Evolutionary conservation across 2,329 filamentous ascomycete genomes (phyloP), one percentile per base, ranked within the genome.

Genomic region (Cladosporium sp.): DNA sequence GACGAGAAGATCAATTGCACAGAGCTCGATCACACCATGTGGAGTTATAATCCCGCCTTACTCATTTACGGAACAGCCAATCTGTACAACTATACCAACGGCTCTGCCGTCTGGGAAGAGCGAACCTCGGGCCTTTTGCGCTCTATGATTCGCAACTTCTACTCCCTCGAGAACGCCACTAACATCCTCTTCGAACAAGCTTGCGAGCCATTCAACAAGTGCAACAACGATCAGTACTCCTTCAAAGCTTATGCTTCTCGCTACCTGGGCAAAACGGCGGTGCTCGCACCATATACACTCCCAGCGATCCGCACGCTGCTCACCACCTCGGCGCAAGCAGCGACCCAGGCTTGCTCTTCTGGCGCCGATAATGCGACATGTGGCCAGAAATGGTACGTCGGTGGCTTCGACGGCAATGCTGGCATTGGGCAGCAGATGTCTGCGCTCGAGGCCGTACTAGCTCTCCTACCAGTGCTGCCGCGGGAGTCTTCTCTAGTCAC

Each of bases 211-310:
- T 77, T 77, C 65, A 78, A 79, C 64, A 81, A 80, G 29, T 93
- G 91, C 82, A 86, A 91, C 78, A 83, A 83, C 68, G 90, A 93
- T 76, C 89, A 92, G 79, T 84, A 85, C 72, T 87, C 84, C 57
- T 93, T 92, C 86, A 93, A 93, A 79, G 90, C 88, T 12, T 92
- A 91, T 76, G 81, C 92, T 29, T 78, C 86, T 29, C 88, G 90
- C 53, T 93, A 89, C 86, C 74, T 84, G 65, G 76, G 77, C 18
- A 82, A 82, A 67, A 77, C 80, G 7, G 77, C 80, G 4, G 69
- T 79, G 31, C 67, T 83, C 59, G 79, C 79, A 16, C 81, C 82
- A 3, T 79, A 77, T 63, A 80, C 80, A 35, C 73, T 73, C 50
- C 70, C 75, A 29, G 71, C 71, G 14, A 77, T 83, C 52, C 74